Evolutionary conservation across 768 basidiomycete species (phyloP).

Genomic region (Amanita rubescens): DNA sequence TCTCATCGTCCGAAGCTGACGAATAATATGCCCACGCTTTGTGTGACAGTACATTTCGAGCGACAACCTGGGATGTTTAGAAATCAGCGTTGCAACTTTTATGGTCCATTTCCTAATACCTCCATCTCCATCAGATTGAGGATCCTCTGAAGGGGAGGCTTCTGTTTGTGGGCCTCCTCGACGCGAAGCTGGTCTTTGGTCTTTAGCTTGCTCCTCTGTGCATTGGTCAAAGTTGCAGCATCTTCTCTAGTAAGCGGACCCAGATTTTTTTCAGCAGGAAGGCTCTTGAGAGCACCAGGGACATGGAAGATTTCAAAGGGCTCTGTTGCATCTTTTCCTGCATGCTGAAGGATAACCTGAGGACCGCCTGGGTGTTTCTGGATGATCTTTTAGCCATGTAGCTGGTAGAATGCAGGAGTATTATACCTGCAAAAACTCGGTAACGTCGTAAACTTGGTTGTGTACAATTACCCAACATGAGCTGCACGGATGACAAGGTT

Average conservation of each 20-base stretch:
- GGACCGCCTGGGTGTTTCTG: conserved; percentile 80
- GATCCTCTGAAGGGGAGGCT: conserved; percentile 63
- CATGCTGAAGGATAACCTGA: conserved; percentile 76
- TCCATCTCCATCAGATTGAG: conserved; percentile 80
- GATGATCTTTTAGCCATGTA: background rate
- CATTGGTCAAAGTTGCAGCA: conserved; percentile 27
- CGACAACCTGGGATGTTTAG: conserved; percentile 44
- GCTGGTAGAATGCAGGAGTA: background rate
- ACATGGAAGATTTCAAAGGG: conserved; percentile 83
- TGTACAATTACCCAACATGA: conserved; percentile 84
- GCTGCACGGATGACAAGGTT: conserved; percentile 25
- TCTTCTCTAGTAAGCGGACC: conserved; percentile 52
- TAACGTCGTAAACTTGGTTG: conserved; percentile 80
- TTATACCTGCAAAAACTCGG: conserved; percentile 60
- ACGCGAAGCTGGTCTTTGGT: conserved; percentile 69
- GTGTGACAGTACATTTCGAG: conserved; percentile 61
- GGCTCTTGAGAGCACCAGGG: conserved; percentile 67
- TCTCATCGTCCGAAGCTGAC: conserved; percentile 81
- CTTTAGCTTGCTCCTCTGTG: conserved; percentile 35
- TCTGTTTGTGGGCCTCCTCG: conserved; percentile 47
- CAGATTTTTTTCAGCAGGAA: conserved; percentile 64
- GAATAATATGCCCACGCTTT: conserved; percentile 81
- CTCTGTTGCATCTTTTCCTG: conserved; percentile 76
- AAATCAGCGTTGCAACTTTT: conserved; percentile 1
- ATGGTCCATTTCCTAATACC: conserved; percentile 31